Conservation (phyloP, 805 yeast species). For the Spathaspora boniae region DNA sequence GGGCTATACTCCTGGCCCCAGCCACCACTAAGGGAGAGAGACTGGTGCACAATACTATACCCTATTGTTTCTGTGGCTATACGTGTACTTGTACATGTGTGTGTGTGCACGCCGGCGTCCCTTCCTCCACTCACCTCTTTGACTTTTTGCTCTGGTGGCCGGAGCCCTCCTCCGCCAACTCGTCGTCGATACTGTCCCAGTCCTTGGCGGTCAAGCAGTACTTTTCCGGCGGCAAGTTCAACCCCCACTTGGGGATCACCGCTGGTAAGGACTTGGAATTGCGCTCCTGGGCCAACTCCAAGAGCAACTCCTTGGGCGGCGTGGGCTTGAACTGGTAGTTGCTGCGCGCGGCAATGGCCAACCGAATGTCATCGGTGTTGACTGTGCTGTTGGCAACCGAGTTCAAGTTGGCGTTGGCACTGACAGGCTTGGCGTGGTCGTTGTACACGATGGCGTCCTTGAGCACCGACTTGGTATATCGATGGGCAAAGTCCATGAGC, state of each 20-base stretch:
- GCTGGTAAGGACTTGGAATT: constrained; percentile 89
- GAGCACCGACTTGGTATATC: constrained; percentile 80
- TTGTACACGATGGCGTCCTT: constrained; percentile 87
- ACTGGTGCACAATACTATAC: no score
- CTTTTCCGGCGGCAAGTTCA: constrained; percentile 95
- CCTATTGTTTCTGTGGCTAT: constrained; percentile 6
- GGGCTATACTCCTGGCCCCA: not conserved
- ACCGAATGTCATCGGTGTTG: constrained; percentile 83
- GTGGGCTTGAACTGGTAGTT: constrained; percentile 92
- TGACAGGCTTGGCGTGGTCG: constrained; percentile 64
- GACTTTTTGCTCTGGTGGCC: constrained; percentile 8
- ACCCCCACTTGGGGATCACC: constrained; percentile 86
- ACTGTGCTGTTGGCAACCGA: constrained; percentile 49
- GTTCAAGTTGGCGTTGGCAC: constrained; percentile 22
- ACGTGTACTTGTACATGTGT: constrained; percentile 4
- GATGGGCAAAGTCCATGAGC: constrained; percentile 93
- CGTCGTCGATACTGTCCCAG: constrained; percentile 47
- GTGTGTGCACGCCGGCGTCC: constrained; percentile 2
- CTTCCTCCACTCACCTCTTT: not conserved
- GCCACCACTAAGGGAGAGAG: not conserved
- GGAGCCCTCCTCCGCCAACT: constrained; percentile 18
- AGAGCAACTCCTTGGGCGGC: constrained; percentile 86
- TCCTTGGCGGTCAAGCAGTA: constrained; percentile 85
- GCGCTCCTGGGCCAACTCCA: constrained; percentile 89
- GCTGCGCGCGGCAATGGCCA: constrained; percentile 93